Conservation (phyloP, 2,329 filamentous ascomycete species). For the Nigrospora oryzae region DNA sequence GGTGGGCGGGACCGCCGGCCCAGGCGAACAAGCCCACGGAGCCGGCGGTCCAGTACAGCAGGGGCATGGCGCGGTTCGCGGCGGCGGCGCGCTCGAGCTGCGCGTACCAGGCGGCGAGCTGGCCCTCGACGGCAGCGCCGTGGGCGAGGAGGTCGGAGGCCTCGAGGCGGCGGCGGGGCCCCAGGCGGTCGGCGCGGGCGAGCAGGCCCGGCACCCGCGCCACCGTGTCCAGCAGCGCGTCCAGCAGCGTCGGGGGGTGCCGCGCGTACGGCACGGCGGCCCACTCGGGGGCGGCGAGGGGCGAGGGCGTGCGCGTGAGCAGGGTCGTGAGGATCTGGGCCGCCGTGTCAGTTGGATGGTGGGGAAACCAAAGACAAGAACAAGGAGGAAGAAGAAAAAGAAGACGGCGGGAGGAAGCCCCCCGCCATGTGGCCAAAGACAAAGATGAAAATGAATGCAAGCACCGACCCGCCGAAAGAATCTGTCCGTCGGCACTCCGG, state of each 20-base stretch:
- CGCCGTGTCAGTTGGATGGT: not conserved
- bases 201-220: conserved; percentile 39
- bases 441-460: no score
- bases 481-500: no score
- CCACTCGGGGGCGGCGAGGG: conserved; percentile 45
- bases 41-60: conserved; percentile 31
- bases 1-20: no score
- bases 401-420: no score
- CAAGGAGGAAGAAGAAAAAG: not conserved
- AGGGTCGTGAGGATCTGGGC: conserved; percentile 38
- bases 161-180: conserved; percentile 28
- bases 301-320: conserved; percentile 39
- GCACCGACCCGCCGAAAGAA: no score
- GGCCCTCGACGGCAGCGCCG: conserved; percentile 37
- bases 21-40: conserved; percentile 1
- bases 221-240: conserved; percentile 43
- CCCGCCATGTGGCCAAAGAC: no score
- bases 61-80: conserved; percentile 13
- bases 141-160: conserved; percentile 39
- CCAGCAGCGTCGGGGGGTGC: conserved; percentile 41
- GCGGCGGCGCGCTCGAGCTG: conserved; percentile 15
- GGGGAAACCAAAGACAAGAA: no score
- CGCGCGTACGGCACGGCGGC: conserved; percentile 39
- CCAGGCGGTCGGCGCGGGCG: conserved; percentile 32
- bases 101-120: conserved; percentile 39